These are phyloP conservation scores for Aspergillaceae sp. DNA, from an alignment of 2,329 filamentous ascomycete genomes.

Conservation along the genomic window DNA sequence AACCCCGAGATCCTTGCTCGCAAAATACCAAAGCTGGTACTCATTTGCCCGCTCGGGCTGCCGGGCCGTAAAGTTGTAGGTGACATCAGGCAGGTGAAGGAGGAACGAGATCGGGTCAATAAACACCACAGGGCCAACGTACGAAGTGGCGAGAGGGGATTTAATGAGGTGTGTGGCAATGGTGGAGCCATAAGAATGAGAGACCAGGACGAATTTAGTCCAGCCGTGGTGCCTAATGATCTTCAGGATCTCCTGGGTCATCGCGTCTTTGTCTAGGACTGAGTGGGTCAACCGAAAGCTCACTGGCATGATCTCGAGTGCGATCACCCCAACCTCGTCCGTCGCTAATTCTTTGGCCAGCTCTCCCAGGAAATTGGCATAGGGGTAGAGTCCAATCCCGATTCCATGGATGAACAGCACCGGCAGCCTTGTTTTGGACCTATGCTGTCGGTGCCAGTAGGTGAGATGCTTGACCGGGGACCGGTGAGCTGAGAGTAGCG, in stretches of 20 bases:
- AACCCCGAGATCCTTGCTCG: constrained; percentile 57
- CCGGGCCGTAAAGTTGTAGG: constrained; percentile 60
- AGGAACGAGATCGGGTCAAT: constrained; percentile 59
- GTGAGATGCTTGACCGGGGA: constrained; percentile 46
- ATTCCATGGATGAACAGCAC: constrained; percentile 65
- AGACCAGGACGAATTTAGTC: constrained; percentile 51
- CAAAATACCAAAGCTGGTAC: constrained; percentile 63
- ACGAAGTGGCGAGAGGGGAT: constrained; percentile 39
- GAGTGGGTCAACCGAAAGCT: constrained; percentile 53
- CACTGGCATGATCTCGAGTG: constrained; percentile 56
- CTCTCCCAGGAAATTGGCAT: constrained; percentile 49
- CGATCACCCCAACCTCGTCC: background rate
- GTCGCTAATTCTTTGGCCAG: constrained; percentile 27
- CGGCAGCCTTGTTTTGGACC: constrained; percentile 48
- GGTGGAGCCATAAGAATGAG: constrained; percentile 58
- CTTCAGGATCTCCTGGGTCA: constrained; percentile 47
- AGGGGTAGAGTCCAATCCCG: constrained; percentile 58
- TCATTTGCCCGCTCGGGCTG: constrained; percentile 53
- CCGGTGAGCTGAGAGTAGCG: constrained; percentile 36
- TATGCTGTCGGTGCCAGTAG: constrained; percentile 61
- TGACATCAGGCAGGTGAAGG: constrained; percentile 60
- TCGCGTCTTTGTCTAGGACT: constrained; percentile 45
- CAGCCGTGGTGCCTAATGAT: constrained; percentile 53
- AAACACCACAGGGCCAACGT: constrained; percentile 32
- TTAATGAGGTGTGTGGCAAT: constrained; percentile 55